phyloP scores from a whole-genome alignment of 805 yeast species.

The Ascoidea asiatica region DNA sequence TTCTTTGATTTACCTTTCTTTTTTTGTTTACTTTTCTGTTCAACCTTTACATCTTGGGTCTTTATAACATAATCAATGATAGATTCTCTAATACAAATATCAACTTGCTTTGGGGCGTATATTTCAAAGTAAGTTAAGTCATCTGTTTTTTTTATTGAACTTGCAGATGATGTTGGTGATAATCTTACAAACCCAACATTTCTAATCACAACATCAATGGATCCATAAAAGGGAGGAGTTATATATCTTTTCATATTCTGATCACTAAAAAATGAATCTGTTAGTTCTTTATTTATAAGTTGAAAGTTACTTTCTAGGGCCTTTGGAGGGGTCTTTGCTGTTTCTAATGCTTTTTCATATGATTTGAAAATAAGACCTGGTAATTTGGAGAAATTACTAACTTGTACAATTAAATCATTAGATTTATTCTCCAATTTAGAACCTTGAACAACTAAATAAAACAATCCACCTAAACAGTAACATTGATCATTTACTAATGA shows the following conservation, averaged over 20 bases:
- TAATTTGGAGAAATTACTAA: constrained; percentile 31
- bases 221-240: constrained; percentile 61
- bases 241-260: constrained; percentile 24
- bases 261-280: constrained; percentile 5
- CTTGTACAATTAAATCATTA: constrained; percentile 30
- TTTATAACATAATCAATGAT: constrained; percentile 6
- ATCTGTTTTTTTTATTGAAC: constrained; percentile 1
- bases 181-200: constrained; percentile 52
- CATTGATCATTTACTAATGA: constrained; percentile 32
- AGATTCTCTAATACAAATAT: constrained; percentile 6
- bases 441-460: constrained; percentile 41
- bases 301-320: constrained; percentile 14
- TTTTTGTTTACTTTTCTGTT: no score
- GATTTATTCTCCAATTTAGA: no score
- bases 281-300: constrained; percentile 8
- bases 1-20: no score
- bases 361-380: constrained; percentile 21
- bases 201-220: constrained; percentile 49
- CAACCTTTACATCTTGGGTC: no score
- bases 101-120: constrained; percentile 7
- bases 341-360: constrained; percentile 19
- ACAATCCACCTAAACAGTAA: constrained; percentile 46
- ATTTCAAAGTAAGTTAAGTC: constrained; percentile 5
- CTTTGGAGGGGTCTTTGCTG: constrained; percentile 14
- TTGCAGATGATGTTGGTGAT: constrained; percentile 37